Evolutionary conservation across 306 rosid genomes (phyloP).

Genomic region (Dalbergia oliveri): DNA sequence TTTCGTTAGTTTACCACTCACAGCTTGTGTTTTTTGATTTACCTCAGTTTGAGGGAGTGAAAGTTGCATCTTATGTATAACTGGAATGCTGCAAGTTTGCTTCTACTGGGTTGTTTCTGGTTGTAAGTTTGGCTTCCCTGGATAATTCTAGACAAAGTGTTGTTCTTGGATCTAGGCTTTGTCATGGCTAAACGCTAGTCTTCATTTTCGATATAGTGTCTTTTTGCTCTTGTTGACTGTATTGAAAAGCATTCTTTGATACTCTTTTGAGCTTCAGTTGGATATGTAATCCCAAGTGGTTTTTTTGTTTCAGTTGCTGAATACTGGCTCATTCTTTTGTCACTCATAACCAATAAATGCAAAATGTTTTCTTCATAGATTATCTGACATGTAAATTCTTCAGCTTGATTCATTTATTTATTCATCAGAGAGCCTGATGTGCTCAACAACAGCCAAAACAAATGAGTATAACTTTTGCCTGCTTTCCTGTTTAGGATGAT

Average conservation of each 20-base stretch:
- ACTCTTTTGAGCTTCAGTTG: constrained; percentile 41
- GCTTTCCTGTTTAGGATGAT: constrained; percentile 50
- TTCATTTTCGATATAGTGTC: constrained; percentile 50
- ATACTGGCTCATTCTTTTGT: constrained; percentile 53
- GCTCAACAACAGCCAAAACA: constrained; percentile 42
- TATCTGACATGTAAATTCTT: constrained; percentile 67
- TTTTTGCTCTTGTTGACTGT: constrained; percentile 46
- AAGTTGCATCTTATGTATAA: constrained; percentile 40
- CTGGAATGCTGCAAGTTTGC: constrained; percentile 45
- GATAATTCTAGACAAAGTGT: constrained; percentile 34
- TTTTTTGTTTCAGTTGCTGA: constrained; percentile 48
- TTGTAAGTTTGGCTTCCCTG: constrained; percentile 37
- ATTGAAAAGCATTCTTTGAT: constrained; percentile 1
- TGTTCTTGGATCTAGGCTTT: constrained; percentile 59
- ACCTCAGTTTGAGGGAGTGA: no score
- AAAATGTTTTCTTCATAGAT: constrained; percentile 46
- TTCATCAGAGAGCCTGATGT: constrained; percentile 47
- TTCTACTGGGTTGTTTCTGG: constrained; percentile 44
- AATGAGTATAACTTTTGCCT: constrained; percentile 47
- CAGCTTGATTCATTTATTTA: constrained; percentile 51
- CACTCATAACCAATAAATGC: constrained; percentile 43
- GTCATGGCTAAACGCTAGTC: constrained; percentile 55
- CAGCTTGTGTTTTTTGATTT: neutral
- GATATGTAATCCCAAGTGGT: constrained; percentile 49
- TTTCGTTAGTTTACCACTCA: constrained; percentile 60